These are phyloP conservation scores for Epithemia pelagica DNA, from an alignment of 108 stramenopile species.

Conservation along the genomic window DNA sequence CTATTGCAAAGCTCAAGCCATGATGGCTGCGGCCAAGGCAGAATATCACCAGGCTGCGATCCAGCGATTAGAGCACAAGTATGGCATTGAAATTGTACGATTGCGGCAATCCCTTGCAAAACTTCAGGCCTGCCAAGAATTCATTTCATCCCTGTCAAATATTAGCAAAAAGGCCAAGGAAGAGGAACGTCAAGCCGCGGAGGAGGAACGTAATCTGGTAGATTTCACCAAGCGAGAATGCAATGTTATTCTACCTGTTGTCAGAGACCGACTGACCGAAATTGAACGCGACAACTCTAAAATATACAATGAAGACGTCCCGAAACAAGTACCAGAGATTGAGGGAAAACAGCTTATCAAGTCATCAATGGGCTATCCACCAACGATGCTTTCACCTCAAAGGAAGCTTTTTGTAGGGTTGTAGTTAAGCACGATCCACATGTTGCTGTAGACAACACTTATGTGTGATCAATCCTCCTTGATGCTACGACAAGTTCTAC, in stretches of 20 bases:
- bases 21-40: slow-evolving; percentile 34
- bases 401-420: slow-evolving; percentile 19
- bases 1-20: slow-evolving; percentile 35
- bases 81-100: slow-evolving; percentile 36
- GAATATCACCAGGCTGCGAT: slow-evolving; percentile 36
- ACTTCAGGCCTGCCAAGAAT: slow-evolving; percentile 18
- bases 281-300: slow-evolving; percentile 33
- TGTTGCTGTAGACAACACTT: too few relatives aligned
- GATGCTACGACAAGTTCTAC: too few relatives aligned
- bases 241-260: slow-evolving; percentile 16
- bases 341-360: slow-evolving; percentile 27
- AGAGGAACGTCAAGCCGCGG: not conserved
- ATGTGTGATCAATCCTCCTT: too few relatives aligned
- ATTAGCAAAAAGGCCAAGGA: not conserved
- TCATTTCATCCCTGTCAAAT: slow-evolving; percentile 11
- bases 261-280: slow-evolving; percentile 26
- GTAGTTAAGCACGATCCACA: too few relatives aligned
- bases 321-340: slow-evolving; percentile 30
- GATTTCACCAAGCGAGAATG: slow-evolving; percentile 4
- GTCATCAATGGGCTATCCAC: slow-evolving; percentile 16
- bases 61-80: slow-evolving; percentile 17
- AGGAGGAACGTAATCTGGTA: not conserved
- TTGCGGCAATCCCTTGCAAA: slow-evolving; percentile 11
- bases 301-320: slow-evolving; percentile 36
- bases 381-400: slow-evolving; percentile 27